Percentiles rank a stretch among this genome's conserved stretches.
These are phyloP conservation scores for Entrophospora sp. DNA, from an alignment of 192 early-diverging fungal genomes.

Conservation along the genomic window DNA sequence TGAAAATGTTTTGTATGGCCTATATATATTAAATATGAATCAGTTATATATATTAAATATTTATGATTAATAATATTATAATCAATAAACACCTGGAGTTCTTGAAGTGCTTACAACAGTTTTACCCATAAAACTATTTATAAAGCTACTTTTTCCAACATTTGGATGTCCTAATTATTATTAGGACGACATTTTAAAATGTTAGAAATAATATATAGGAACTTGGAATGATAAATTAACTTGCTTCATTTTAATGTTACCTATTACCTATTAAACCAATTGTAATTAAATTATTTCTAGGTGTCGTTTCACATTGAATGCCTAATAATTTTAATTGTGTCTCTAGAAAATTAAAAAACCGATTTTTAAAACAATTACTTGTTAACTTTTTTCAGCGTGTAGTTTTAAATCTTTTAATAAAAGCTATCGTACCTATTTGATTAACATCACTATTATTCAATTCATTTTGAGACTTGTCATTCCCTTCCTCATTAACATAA, in stretches of 20 bases:
- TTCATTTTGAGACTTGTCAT: slow-evolving; percentile 6
- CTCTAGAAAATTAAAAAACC: background rate
- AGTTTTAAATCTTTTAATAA: too few species aligned
- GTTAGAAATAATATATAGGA: background rate
- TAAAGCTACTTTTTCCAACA: slow-evolving; percentile 89
- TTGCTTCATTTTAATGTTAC: background rate
- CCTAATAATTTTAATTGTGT: slow-evolving; percentile 20
- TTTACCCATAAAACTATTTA: slow-evolving; percentile 78
- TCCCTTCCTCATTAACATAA: slow-evolving; percentile 22
- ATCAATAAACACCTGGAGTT: slow-evolving; percentile 55
- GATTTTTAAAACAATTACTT: too few species aligned
- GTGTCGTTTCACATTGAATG: slow-evolving; percentile 24
- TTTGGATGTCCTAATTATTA: slow-evolving; percentile 61
- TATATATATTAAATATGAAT: background rate
- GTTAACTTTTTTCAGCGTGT: too few species aligned
- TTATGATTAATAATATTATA: background rate
- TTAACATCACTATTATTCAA: background rate
- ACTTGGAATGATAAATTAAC: too few species aligned
- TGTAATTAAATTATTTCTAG: slow-evolving; percentile 56
- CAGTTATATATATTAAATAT: background rate
- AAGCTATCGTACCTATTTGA: too few species aligned
- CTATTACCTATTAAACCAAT: slow-evolving; percentile 58
- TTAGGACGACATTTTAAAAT: slow-evolving; percentile 11
- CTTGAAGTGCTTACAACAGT: slow-evolving; percentile 85
- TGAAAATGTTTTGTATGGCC: slow-evolving; percentile 98